Evolutionary conservation across 768 basidiomycete genomes (phyloP).

Genomic region (Mycena floridula): DNA sequence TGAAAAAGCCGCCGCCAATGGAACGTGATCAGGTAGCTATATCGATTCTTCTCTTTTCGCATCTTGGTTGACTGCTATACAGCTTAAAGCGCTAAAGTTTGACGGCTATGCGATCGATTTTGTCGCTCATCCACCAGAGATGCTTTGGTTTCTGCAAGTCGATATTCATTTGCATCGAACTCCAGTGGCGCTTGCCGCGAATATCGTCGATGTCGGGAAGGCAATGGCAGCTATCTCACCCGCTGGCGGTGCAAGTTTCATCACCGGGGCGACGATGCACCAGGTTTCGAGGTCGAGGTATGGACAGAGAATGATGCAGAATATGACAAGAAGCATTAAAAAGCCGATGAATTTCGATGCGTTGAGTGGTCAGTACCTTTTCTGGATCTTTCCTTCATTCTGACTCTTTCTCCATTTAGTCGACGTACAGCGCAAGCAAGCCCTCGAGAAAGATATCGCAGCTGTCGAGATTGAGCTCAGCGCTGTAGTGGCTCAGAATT

Average conservation of each 20-base stretch:
- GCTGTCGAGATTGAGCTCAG: too few relatives aligned
- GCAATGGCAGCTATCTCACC: constrained; percentile 63
- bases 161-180: constrained; percentile 66
- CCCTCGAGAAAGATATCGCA: too few relatives aligned
- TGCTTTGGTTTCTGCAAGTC: constrained; percentile 64
- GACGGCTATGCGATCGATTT: constrained; percentile 82
- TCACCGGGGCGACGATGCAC: constrained; percentile 55
- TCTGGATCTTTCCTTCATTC: too few relatives aligned
- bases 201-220: constrained; percentile 40
- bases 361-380: constrained; percentile 38
- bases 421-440: too few relatives aligned
- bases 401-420: too few relatives aligned
- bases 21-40: constrained; percentile 54
- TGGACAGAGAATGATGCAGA: constrained; percentile 55
- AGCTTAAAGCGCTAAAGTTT: constrained; percentile 64
- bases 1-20: constrained; percentile 48
- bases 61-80: too few relatives aligned
- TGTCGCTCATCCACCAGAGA: constrained; percentile 67
- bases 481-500: too few relatives aligned
- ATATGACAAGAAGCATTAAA: constrained; percentile 51
- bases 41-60: too few relatives aligned
- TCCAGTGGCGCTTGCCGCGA: constrained; percentile 51
- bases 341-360: constrained; percentile 49
- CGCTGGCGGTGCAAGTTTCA: constrained; percentile 49
- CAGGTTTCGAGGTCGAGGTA: constrained; percentile 64